These are phyloP conservation scores for Leavenworthia alabamica DNA, from an alignment of 345 rosid species.

Conservation along the genomic window DNA sequence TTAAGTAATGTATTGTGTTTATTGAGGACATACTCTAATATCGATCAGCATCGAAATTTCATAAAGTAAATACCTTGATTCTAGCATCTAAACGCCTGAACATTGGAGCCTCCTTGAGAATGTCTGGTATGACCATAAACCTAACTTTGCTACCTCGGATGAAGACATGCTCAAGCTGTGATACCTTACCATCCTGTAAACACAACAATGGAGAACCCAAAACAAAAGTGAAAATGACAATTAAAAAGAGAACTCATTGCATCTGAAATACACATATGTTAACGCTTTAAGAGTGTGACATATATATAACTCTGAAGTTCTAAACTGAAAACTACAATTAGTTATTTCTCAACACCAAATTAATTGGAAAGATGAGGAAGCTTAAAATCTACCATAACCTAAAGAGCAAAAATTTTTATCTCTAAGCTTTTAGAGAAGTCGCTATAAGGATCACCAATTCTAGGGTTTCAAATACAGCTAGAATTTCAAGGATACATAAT, in stretches of 20 bases:
- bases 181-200: slow-evolving; percentile 86
- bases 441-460: background rate
- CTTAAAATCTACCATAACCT: too few species aligned
- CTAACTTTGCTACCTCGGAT: slow-evolving; percentile 99
- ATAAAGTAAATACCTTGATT: slow-evolving; percentile 58
- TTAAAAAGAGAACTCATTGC: background rate
- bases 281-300: background rate
- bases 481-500: background rate
- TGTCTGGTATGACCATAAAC: slow-evolving; percentile 99
- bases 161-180: slow-evolving; percentile 97
- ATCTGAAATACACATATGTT: background rate
- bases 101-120: slow-evolving; percentile 98
- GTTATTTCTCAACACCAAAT: too few species aligned
- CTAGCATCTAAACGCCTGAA: slow-evolving; percentile 97
- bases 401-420: background rate
- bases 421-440: background rate
- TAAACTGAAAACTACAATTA: background rate
- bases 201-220: background rate
- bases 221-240: background rate
- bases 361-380: too few species aligned
- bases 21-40: background rate
- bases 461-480: background rate
- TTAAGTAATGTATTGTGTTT: background rate
- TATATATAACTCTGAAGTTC: background rate
- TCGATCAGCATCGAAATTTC: background rate